Base-by-base conservation (phyloP, 805 yeast species). In the Kluyveromyces siamensis region DNA sequence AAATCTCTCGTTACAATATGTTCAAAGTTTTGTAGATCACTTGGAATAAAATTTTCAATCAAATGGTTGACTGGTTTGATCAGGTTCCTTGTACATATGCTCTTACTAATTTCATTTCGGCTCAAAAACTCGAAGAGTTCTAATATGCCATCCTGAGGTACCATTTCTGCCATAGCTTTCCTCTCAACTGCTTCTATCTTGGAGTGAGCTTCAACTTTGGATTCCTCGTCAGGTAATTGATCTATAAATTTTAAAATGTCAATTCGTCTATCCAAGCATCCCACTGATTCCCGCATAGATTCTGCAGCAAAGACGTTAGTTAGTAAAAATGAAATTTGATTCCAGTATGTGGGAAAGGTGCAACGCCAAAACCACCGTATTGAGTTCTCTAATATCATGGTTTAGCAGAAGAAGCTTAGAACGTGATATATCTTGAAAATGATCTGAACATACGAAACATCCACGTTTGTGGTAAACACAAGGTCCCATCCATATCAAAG, bases 401-500 rank as follows among this genome's bases (percentile, higher is more conserved):
- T 30, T 11, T 30, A 7, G 35, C 35, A 4, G 14, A 30, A 13
- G 11, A 30, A 7, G 35, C 14, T 7, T 11, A 30, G 14, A 13
- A 11, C 8, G 8, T 30, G 3, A 11, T 30, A 10, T 13, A 30
- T 30, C 14, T 30, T 7, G 35, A 30, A 8, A 3, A 30, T 30
- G 14, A 11, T 30, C 14, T 30, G 14, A 4, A 50, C 63, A n/a
- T 52, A 60, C 65, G 63, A 55, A 74, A 74, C 77, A 74, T 74
- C 78, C 78, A 74, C 0, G 74, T 69, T 58, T 82, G 87, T 1
- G 88, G 87, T 13, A 76, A 66, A 53, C 85, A 80, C 48, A 84
- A 59, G 0, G 91, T 84, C 6, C 90, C 90, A 60, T 84, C 91
- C 91, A 84, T 84, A 57, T 84, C 91, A 59, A 84, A 84, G 1